These are phyloP conservation scores for Pseudonitzschia multistriata DNA, from an alignment of 108 stramenopile genomes.

Conservation along the genomic window DNA sequence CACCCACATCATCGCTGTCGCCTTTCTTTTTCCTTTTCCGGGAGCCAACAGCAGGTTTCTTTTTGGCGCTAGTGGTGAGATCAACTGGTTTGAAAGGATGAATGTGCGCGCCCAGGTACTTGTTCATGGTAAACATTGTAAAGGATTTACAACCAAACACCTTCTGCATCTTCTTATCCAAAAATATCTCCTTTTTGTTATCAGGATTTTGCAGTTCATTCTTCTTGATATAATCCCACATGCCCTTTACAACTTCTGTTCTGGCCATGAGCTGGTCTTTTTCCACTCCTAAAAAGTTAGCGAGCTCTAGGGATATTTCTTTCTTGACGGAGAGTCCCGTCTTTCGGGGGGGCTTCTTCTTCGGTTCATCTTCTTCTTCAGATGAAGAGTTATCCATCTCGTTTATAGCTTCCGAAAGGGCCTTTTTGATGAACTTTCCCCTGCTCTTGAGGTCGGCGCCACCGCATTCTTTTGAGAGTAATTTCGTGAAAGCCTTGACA, in stretches of 20 bases:
- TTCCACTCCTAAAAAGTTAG: conserved; percentile 55
- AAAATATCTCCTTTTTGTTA: conserved; percentile 75
- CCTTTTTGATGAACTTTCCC: conserved; percentile 64
- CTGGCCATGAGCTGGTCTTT: conserved; percentile 54
- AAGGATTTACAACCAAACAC: conserved; percentile 72
- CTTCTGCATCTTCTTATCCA: conserved; percentile 66
- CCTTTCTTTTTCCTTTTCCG: conserved; percentile 36
- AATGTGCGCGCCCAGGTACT: conserved; percentile 69
- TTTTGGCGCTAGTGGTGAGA: conserved; percentile 41
- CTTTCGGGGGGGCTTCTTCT: conserved; percentile 43
- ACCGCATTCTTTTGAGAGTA: conserved; percentile 56
- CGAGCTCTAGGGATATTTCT: conserved; percentile 61
- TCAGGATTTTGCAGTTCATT: conserved; percentile 86
- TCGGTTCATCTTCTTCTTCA: conserved; percentile 35
- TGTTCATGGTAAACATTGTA: conserved; percentile 92
- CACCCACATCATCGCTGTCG: background rate
- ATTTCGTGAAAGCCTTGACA: conserved; percentile 69
- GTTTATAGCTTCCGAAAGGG: conserved; percentile 65
- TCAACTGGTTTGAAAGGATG: conserved; percentile 79
- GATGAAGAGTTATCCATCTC: conserved; percentile 31
- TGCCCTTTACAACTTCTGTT: conserved; percentile 72
- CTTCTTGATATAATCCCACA: conserved; percentile 87
- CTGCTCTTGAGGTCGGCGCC: conserved; percentile 50
- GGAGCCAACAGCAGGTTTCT: conserved; percentile 16
- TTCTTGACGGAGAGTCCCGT: conserved; percentile 59